Base-by-base conservation (phyloP, 2,329 filamentous ascomycete genomes). In the Aspergillus intermedius region DNA sequence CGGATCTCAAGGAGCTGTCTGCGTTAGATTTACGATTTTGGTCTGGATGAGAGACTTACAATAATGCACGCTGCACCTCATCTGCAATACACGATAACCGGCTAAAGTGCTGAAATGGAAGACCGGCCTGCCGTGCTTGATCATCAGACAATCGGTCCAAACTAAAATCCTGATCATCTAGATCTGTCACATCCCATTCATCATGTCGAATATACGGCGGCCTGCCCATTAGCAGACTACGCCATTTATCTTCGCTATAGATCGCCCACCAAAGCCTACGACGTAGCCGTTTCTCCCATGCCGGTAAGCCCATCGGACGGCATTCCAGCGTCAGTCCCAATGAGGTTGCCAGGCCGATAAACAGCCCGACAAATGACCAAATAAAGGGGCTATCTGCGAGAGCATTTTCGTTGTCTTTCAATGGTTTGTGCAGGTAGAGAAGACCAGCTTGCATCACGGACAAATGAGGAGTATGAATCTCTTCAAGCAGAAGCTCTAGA, bases 251-350 rank as follows among this genome's bases (percentile, higher is more conserved):
- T 43, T 68, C 61, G 1, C 59, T 45, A 41, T 66, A 68, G 0
- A 66, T 43, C 9, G 59, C 61, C 66, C 66, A 68, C 64, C 65
- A 69, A 4, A 69, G 48, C n/a, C 65, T 48, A 23, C 61, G 46
- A 3, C 66, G 59, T 5, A 68, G 54, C 17, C 64, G 51, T 49
- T 63, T 62, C 45, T 68, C 65, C 54, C 59, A 60, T 1, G 54
- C 48, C 2, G 64, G 64, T 25, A 67, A 53, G 10, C 61, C 60
- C 58, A 61, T 63, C 28, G 56, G 55, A 3, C 51, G 53, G 41
- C 57, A 62, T 37, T 67, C 63, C 3, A 67, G 47, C 15, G 64
- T 56, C 3, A 67, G 52, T 2, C 62, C 64, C 0, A 67, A 52
- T 5, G 59, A 60, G 5, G 57, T 53, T 2, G 64, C 58, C 6